Evolutionary conservation across 257 asterid species (phyloP).

Genomic region (Gentiana straminea): DNA sequence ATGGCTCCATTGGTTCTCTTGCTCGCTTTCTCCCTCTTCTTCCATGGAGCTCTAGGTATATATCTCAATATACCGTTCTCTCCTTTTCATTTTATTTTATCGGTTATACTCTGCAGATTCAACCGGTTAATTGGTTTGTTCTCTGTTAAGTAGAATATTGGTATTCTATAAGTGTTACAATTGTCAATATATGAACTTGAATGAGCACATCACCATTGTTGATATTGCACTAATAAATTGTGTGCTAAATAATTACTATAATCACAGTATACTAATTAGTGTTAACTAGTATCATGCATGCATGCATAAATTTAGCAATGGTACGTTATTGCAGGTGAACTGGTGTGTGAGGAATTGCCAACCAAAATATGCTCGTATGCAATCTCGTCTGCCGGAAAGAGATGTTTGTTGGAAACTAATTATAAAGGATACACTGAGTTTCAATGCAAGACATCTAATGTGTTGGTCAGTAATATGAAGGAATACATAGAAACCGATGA

Average conservation of each 20-base stretch:
- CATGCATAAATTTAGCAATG: too few relatives aligned
- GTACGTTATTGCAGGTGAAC: constrained; percentile 12
- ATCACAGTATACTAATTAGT: too few relatives aligned
- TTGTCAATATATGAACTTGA: too few relatives aligned
- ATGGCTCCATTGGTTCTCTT: constrained; percentile 16
- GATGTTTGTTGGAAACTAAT: constrained; percentile 28
- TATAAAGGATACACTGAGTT: constrained; percentile 5
- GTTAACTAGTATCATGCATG: too few relatives aligned
- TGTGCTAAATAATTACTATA: too few relatives aligned
- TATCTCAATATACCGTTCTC: not conserved
- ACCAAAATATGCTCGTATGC: constrained; percentile 25
- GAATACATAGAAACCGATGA: constrained; percentile 23
- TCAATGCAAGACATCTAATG: constrained; percentile 25
- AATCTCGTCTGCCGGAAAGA: constrained; percentile 17
- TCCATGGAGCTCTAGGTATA: constrained; percentile 25
- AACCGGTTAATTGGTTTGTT: too few relatives aligned
- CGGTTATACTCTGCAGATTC: not conserved
- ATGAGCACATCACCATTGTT: too few relatives aligned
- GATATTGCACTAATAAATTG: too few relatives aligned
- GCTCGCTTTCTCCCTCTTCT: constrained; percentile 19
- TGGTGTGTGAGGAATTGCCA: constrained; percentile 24
- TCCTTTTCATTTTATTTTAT: not conserved
- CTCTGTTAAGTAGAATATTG: too few relatives aligned
- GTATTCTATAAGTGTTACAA: too few relatives aligned
- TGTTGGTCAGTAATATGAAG: constrained; percentile 5